phyloP scores from a whole-genome alignment of 2,329 filamentous ascomycete species.

The Aspergillus persii region DNA sequence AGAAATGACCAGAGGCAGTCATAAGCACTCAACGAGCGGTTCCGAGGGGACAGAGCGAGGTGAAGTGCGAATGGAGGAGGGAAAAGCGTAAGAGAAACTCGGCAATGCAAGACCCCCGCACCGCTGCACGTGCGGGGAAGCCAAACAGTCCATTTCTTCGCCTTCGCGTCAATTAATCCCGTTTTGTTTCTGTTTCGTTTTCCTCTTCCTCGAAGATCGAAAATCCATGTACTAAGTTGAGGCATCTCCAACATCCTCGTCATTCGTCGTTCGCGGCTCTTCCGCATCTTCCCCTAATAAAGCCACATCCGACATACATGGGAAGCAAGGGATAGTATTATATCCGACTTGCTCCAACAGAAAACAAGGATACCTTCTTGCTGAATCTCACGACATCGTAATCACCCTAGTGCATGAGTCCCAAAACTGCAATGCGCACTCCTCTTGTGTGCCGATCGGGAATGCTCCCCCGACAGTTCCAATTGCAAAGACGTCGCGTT shows the following conservation, averaged over 20 bases:
- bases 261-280: too few relatives aligned
- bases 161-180: neutral
- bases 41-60: too few relatives aligned
- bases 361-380: neutral
- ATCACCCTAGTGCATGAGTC: neutral
- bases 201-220: neutral
- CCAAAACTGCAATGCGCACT: neutral
- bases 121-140: conserved; percentile 8
- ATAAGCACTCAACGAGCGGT: too few relatives aligned
- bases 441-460: neutral
- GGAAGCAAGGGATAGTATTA: neutral
- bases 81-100: neutral
- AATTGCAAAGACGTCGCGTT: neutral
- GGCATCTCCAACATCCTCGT: neutral
- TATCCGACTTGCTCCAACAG: neutral
- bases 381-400: neutral
- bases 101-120: conserved; percentile 3
- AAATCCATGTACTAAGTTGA: too few relatives aligned
- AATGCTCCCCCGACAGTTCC: neutral
- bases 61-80: too few relatives aligned
- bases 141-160: neutral
- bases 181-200: neutral
- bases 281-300: neutral
- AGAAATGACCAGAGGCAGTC: too few relatives aligned
- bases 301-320: neutral